phyloP scores from a whole-genome alignment of 805 yeast genomes.

The Starmerella scarabaei region DNA sequence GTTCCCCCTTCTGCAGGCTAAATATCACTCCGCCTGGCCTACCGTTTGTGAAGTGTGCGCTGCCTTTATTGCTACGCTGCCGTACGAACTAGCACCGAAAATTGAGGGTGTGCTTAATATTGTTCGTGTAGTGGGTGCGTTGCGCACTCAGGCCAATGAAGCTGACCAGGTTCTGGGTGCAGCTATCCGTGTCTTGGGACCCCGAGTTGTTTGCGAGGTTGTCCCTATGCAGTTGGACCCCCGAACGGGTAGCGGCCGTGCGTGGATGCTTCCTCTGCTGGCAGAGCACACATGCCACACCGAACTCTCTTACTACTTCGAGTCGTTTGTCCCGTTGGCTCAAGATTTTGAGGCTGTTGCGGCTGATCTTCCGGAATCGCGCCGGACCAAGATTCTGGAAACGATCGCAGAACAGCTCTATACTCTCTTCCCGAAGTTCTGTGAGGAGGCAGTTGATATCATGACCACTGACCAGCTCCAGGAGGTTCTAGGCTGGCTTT shows the following conservation, averaged over 20 bases:
- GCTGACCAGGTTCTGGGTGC: constrained; percentile 72
- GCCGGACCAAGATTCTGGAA: constrained; percentile 63
- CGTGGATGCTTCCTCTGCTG: constrained; percentile 85
- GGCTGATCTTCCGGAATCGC: constrained; percentile 29
- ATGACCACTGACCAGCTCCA: constrained; percentile 55
- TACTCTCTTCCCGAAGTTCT: constrained; percentile 80
- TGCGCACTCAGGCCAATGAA: constrained; percentile 55
- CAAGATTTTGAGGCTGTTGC: constrained; percentile 24
- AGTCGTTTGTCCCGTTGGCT: constrained; percentile 52
- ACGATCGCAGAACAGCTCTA: constrained; percentile 86
- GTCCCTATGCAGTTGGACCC: constrained; percentile 71
- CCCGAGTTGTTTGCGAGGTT: constrained; percentile 52
- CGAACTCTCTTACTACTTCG: constrained; percentile 47
- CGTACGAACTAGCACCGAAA: constrained; percentile 46
- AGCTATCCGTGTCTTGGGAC: constrained; percentile 72
- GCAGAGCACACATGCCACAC: constrained; percentile 76
- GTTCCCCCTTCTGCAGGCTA: constrained; percentile 52
- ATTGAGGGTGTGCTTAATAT: constrained; percentile 38
- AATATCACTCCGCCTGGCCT: constrained; percentile 61
- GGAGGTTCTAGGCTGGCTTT: constrained; percentile 55
- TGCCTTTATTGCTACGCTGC: constrained; percentile 46
- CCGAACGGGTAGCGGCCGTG: constrained; percentile 59
- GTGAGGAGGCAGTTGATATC: constrained; percentile 74
- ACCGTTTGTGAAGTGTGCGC: constrained; percentile 60
- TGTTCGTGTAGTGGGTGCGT: constrained; percentile 62